Base-by-base conservation (phyloP, 371 early-diverging fungal species). In the Mucor mucedo region DNA sequence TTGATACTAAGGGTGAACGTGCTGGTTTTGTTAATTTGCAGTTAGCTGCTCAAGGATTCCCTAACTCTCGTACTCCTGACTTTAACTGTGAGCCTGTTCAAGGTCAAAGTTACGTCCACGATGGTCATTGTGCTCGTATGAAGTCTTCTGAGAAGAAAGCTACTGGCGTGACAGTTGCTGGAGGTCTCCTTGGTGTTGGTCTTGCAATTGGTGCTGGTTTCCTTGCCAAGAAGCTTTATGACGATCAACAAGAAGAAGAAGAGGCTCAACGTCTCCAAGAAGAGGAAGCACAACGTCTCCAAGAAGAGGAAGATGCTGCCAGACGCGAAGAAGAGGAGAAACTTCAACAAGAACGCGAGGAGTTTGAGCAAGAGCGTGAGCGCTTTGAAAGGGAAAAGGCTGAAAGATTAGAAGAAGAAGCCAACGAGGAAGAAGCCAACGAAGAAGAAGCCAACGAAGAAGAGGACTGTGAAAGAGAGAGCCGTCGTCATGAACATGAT, bases 151-250 rank as follows among this genome's bases (percentile, higher is more conserved):
- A 77, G 42, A 82, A 75, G 63, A 84, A 83, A 72, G 75, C 70
- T 32, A 55, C 61, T 21, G 83, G 76, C 41, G 45, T 78, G 28
- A 79, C 83, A 65, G 77, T 76, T 8, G 84, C 79, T 48, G 72
- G 75, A 38, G 84, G 77, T 16, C 66, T 78, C 47, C 62, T 77
- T 1, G 82, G 77, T 56, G 83, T 77, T 60, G 75, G 77, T 38
- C 54, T 83, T 7, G 81, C 79, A 42, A 52, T 79, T 6, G 86
- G 84, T 59, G 87, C 82, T 42, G 84, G 82, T 60, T 61, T 81
- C 42, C 53, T 84, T 29, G 84, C 80, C 48, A 75, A 83, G 70
- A 84, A 84, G 69, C 39, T 79, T 14, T 75, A 78, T 27, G 72
- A 73, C 33, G 76, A 84, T 16, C 69, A 77, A 16, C 57, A 72